phyloP scores from a whole-genome alignment of 2,329 filamentous ascomycete genomes.

The Beauveria medogensis region DNA sequence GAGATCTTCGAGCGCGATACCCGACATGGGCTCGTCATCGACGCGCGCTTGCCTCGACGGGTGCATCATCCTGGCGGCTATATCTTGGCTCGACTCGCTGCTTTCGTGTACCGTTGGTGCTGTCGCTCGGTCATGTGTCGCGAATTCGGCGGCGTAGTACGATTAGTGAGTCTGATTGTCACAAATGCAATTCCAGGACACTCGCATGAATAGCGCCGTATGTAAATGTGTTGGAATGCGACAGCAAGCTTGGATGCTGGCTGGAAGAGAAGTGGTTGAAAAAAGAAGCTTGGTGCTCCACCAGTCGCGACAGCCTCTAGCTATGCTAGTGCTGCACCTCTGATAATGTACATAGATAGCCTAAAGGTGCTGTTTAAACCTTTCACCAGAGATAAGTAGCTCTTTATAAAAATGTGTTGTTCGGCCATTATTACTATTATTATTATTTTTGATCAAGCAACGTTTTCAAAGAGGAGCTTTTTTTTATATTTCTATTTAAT shows the following conservation, averaged over 20 bases:
- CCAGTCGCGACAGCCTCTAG: neutral
- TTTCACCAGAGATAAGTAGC: too few species aligned
- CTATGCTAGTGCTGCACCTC: neutral
- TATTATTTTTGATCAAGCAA: too few species aligned
- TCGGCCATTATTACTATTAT: too few species aligned
- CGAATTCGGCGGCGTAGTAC: neutral
- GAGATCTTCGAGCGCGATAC: constrained; percentile 42
- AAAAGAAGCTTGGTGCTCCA: constrained; percentile 10
- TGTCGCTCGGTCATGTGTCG: neutral
- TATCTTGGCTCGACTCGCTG: neutral
- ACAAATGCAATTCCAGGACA: too few species aligned
- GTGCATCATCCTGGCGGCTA: constrained; percentile 55
- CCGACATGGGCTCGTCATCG: constrained; percentile 62
- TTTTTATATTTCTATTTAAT: too few species aligned
- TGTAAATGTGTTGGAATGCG: neutral
- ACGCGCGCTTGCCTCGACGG: constrained; percentile 89
- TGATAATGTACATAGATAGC: neutral
- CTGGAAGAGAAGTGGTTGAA: neutral
- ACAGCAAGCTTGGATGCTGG: neutral
- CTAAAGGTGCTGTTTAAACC: neutral
- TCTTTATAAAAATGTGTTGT: too few species aligned
- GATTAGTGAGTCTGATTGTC: neutral
- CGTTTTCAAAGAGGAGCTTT: too few species aligned
- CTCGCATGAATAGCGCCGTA: neutral
- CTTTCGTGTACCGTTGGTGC: neutral